Percentiles rank a stretch among this genome's conserved stretches.
phyloP scores from a whole-genome alignment of 352 stramenopile species.

The Pythium inflatum region DNA sequence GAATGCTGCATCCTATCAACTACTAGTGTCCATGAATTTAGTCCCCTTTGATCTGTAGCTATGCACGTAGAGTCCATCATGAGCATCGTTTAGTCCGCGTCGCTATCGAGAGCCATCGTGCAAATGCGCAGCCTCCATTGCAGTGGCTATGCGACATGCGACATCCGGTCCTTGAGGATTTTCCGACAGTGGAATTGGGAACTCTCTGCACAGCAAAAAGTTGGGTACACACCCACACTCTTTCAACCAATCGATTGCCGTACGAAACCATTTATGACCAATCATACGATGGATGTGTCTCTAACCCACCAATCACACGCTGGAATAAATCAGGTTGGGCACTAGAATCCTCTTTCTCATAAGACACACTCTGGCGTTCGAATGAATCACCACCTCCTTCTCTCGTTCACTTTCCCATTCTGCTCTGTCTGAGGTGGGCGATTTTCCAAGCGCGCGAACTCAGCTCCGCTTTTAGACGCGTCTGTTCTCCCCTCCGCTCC shows the following conservation, averaged over 20 bases:
- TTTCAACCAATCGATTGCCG: constrained; percentile 2
- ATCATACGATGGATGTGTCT: neutral
- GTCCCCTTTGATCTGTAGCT: neutral
- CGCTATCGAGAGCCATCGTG: no score
- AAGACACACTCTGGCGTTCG: constrained; percentile 1
- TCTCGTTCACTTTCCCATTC: neutral
- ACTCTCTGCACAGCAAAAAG: neutral
- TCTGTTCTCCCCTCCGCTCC: neutral
- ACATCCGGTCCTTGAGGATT: no score
- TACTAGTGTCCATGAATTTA: no score
- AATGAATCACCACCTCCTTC: neutral
- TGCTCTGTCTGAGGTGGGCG: neutral
- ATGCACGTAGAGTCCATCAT: neutral
- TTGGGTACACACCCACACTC: constrained; percentile 18
- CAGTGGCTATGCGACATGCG: constrained; percentile 3
- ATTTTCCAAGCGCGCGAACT: no score
- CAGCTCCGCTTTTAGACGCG: no score
- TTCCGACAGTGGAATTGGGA: neutral
- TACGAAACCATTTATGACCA: neutral
- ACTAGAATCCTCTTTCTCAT: constrained; percentile 4
- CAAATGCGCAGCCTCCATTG: no score
- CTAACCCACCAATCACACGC: neutral
- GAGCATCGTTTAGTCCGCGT: no score
- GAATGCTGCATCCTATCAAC: no score
- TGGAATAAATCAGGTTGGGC: constrained; percentile 6